A percentile compares a stretch with the other conserved stretches of the same genome.
Evolutionary conservation across 1,284 basidiomycete species (phyloP).

Genomic region (Cutaneotrichosporon spelunceum): DNA sequence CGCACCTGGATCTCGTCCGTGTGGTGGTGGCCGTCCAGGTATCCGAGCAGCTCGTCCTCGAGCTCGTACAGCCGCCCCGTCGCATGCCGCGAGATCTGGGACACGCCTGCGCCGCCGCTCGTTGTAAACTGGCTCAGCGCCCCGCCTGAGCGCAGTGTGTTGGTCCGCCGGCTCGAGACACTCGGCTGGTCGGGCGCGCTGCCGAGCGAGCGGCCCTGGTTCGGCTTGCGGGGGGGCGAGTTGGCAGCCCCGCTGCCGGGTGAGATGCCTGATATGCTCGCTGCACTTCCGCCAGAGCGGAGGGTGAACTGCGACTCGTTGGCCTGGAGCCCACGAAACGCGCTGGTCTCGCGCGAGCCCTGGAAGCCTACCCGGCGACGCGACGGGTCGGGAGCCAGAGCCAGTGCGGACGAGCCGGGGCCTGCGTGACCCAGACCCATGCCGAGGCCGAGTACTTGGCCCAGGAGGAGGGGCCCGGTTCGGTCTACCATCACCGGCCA

Average conservation of each 20-base stretch:
- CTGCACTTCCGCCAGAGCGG: conserved; percentile 10
- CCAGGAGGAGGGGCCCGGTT: conserved; percentile 14
- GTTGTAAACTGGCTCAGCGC: conserved; percentile 3
- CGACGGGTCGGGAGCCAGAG: not conserved
- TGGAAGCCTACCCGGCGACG: conserved; percentile 16
- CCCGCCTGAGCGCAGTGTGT: conserved; percentile 18
- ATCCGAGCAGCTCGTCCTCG: conserved; percentile 57
- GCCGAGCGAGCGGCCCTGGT: conserved; percentile 6
- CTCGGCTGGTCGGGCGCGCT: conserved; percentile 23
- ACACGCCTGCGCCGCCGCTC: conserved; percentile 11
- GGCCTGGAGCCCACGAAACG: not conserved
- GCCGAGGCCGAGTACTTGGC: conserved; percentile 6
- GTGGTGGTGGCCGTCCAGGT: conserved; percentile 83
- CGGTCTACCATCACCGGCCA: conserved; percentile 65
- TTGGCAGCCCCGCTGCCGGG: conserved; percentile 7
- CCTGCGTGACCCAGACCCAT: too few relatives aligned
- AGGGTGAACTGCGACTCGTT: conserved; percentile 42
- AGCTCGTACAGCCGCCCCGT: conserved; percentile 28
- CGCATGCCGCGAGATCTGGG: conserved; percentile 18
- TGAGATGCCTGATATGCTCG: not conserved
- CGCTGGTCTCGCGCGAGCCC: conserved; percentile 2
- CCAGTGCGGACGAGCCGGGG: too few relatives aligned
- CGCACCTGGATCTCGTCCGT: conserved; percentile 82
- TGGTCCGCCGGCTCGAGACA: conserved; percentile 14
- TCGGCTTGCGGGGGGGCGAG: conserved; percentile 27